Evolutionary conservation across 352 stramenopile genomes (phyloP), one percentile per base, ranked within the genome.

Genomic region (Globisporangium takayamanum): DNA sequence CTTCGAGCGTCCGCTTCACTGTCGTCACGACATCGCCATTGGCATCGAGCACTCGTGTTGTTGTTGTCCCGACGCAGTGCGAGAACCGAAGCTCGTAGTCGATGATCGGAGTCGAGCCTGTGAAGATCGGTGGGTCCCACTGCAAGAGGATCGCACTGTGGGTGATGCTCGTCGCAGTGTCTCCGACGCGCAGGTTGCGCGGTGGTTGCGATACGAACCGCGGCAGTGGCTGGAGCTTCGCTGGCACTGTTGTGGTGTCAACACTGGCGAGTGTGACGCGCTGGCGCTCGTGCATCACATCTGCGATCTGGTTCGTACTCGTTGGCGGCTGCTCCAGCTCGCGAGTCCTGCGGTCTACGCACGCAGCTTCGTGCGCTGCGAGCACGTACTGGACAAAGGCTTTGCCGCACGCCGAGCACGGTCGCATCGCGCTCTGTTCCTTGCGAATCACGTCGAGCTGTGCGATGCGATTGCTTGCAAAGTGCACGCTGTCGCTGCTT

Each of bases 81-180:
- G 77, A 78, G 47, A 73, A 84, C 0, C n/a, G 66, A 4, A 92
- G 46, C 52, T 88, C 78, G 54, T 85, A 89, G 55, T 92, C 81
- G 41, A 85, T 67, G 62, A 92, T 84, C 10, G 63, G 64, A 25
- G 71, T 71, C 2, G 79, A 87, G 2, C 78, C 79, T 1, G 79
- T 92, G 60, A 92, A 89, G 54, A 89, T 89, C 0, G 81, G 81
- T 15, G 66, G 65, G 28, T 92, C 76, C 79, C 79, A 92, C 52
- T 64, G 28, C 42, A 89, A 57, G 1, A 69, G 56, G 30, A 92
- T 53, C 0, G 66, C 46, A 28, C 73, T 83, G 56, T 89, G 79
- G 0, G 60, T 61, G 44, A 78, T 60, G 8, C 58, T 64, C 14
- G 16, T 22, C 1, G 57, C 58, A 14, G 69, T 69, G 1, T 54